Base-by-base conservation (phyloP, 192 early-diverging fungal genomes). In the Phycomyces blakesleeanus region DNA sequence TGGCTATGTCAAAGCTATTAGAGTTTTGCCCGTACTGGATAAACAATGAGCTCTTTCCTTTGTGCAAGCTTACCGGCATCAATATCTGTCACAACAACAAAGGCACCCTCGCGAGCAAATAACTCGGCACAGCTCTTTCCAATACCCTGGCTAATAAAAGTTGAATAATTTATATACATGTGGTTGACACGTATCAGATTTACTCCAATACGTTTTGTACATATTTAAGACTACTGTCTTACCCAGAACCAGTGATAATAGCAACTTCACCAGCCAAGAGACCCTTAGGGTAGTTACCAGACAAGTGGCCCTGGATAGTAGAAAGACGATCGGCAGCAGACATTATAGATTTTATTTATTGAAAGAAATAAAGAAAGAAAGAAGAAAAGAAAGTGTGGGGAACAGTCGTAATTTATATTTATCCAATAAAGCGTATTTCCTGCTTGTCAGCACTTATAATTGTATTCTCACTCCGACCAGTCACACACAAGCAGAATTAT, bases 11-110 rank as follows among this genome's bases (percentile, higher is more conserved):
- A n/a, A n/a, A n/a, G n/a, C n/a, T n/a, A n/a, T n/a, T n/a, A n/a
- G n/a, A n/a, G n/a, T n/a, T n/a, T n/a, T n/a, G n/a, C n/a, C n/a
- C n/a, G n/a, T n/a, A n/a, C n/a, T n/a, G n/a, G n/a, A n/a, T n/a
- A n/a, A n/a, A n/a, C n/a, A n/a, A 21, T 8, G 0, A 0, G 25
- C 26, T 1, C 7, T 25, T 37, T 21, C 14, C n/a, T n/a, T 27
- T 27, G 14, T 24, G 20, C 29, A 1, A 34, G 39, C 61, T 72
- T 77, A 73, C 71, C 70, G 68, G 73, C 80, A 69, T 94, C 94
- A 63, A 96, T 84, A 52, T 98, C 95, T 61, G 94, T 98, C 67
- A 98, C 90, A 26, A 98, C 95, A 27, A 98, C 92, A 47, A 77
- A 75, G 44, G 95, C 95, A 61, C 95, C 95, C 39, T 85, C 81